Base-by-base conservation (phyloP, 2,329 filamentous ascomycete genomes). In the Colletotrichum trifolii region DNA sequence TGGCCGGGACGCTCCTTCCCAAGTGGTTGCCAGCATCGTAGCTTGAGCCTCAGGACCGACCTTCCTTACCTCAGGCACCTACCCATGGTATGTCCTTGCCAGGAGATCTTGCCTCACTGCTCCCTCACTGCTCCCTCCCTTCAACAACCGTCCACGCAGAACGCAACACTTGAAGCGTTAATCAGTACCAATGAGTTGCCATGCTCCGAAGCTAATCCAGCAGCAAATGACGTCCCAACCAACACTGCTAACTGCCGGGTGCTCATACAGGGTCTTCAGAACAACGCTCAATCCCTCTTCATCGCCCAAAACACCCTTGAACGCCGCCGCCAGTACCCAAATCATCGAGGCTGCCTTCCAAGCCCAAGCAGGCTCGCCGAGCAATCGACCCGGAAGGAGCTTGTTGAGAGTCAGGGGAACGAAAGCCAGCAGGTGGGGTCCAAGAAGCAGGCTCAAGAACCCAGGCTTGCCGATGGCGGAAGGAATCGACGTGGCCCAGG, bases 161-260 rank as follows among this genome's bases (percentile, higher is more conserved):
- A 5, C 25, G 25, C 25, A 25, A 25, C 4, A 25, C 25, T 25
- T 25, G 25, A 25, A 25, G 25, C 25, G 25, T 25, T 25, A 25
- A 25, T 25, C 25, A 25, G 25, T 25, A 25, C 64, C 60, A 5
- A 67, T 38, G 17, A 65, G 1, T 12, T 57, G 54, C 71, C 71
- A 73, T 8, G 64, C 52, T 3, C 34, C 54, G 34, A 66, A 70
- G 15, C 69, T 72, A 2, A 67, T 33, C 72, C 70, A 73, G 46
- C 71, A 74, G 50, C 69, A 71, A 6, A 73, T 69, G 12, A 72
- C 71, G 56, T 73, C 72, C 69, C 70, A 73, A 0, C 71, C 68
- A 15, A 73, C 71, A 25, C 71, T 72, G 47, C 69, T 73, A 6
- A 73, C 69, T 5, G 70, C 71, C 0, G 72, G 72, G 40, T 73